A percentile compares a stretch with the other conserved stretches of the same genome.
phyloP scores from a whole-genome alignment of 2,329 filamentous ascomycete genomes.

The Davidsoniella eucalypti region DNA sequence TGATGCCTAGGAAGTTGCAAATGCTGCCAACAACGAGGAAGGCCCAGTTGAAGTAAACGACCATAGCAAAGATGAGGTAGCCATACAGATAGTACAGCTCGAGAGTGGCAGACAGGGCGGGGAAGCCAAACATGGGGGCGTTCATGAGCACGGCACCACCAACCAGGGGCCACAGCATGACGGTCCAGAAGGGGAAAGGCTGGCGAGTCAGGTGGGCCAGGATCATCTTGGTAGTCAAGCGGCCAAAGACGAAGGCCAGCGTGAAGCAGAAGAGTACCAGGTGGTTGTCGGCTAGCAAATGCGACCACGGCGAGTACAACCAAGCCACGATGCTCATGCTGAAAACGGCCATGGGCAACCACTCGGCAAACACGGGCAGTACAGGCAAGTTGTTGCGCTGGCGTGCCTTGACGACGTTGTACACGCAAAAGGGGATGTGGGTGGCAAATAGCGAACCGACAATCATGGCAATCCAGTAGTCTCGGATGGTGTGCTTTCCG shows the following conservation, averaged over 20 bases:
- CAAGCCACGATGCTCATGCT: constrained; percentile 60
- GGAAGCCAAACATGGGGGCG: constrained; percentile 58
- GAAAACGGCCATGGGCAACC: constrained; percentile 79
- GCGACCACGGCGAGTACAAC: constrained; percentile 81
- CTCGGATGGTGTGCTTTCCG: constrained; percentile 58
- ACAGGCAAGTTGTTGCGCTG: constrained; percentile 56
- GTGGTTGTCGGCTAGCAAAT: constrained; percentile 66
- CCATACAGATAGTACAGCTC: constrained; percentile 71
- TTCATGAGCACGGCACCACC: constrained; percentile 73
- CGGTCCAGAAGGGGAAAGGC: constrained; percentile 92
- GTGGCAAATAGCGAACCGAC: constrained; percentile 46
- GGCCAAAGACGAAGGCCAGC: constrained; percentile 92
- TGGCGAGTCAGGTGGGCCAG: constrained; percentile 85
- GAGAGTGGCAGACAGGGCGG: constrained; percentile 42
- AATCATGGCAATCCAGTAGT: constrained; percentile 71
- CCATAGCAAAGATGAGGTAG: constrained; percentile 66
- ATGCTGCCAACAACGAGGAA: constrained; percentile 81
- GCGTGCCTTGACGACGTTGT: constrained; percentile 69
- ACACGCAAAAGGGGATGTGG: constrained; percentile 78
- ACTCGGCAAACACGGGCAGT: constrained; percentile 75
- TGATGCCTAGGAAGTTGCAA: constrained; percentile 83
- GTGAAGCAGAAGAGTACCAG: constrained; percentile 84
- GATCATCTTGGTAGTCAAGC: constrained; percentile 98
- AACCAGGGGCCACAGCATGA: constrained; percentile 74
- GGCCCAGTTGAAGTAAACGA: constrained; percentile 91